phyloP scores from a whole-genome alignment of 176 grass and related monocot genomes.

The Avena eriantha region DNA sequence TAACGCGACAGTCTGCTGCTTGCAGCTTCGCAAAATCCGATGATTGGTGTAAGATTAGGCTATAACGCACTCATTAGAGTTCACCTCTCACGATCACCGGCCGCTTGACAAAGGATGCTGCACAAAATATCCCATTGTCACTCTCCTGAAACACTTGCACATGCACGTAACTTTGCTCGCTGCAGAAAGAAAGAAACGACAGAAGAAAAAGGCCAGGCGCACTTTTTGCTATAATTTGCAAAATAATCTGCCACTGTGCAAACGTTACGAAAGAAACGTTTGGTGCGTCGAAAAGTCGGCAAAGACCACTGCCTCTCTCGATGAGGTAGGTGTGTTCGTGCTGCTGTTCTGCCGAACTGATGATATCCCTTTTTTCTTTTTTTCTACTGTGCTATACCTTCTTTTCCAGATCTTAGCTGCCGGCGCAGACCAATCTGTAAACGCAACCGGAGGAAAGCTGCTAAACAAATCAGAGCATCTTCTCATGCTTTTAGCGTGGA shows the following conservation, averaged over 20 bases:
- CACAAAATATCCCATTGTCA: not conserved
- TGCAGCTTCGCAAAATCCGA: too few relatives aligned
- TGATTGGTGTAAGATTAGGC: too few relatives aligned
- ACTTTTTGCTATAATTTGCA: not conserved
- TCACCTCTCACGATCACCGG: not conserved
- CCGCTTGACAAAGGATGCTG: too few relatives aligned
- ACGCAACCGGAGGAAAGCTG: not conserved
- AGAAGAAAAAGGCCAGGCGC: not conserved
- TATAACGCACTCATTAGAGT: not conserved
- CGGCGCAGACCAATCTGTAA: slow-evolving; percentile 15
- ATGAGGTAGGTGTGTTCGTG: not conserved
- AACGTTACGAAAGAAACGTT: not conserved
- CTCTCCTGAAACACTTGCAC: not conserved
- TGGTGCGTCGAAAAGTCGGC: not conserved
- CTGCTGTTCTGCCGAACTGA: not conserved
- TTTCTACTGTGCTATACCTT: not conserved
- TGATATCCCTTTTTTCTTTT: not conserved
- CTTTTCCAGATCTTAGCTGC: slow-evolving; percentile 11
- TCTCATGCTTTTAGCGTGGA: slow-evolving; percentile 30
- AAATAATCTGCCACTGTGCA: not conserved
- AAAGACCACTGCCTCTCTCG: not conserved
- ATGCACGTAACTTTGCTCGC: not conserved
- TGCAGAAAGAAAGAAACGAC: not conserved
- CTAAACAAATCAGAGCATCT: slow-evolving; percentile 12
- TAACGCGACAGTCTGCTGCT: too few relatives aligned